These are phyloP conservation scores for Salix suchowensis DNA, from an alignment of 345 rosid genomes.

Conservation along the genomic window DNA sequence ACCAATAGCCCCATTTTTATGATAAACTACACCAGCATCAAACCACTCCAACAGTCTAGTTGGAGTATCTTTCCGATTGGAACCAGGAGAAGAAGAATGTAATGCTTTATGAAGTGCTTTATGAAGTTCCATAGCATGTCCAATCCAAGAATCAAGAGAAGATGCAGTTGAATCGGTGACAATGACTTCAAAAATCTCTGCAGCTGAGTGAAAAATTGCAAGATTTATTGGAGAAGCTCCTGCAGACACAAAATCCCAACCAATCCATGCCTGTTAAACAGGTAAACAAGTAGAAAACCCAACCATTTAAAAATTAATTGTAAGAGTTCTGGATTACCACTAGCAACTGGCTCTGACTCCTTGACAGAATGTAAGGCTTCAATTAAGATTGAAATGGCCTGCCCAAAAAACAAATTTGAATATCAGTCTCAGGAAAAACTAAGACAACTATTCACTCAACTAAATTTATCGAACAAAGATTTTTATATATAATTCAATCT, in stretches of 20 bases:
- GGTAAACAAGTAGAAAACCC: slow-evolving; percentile 8
- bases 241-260: slow-evolving; percentile 36
- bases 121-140: slow-evolving; percentile 79
- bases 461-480: too few relatives aligned
- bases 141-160: slow-evolving; percentile 87
- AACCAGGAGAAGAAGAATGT: slow-evolving; percentile 85
- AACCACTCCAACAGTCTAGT: slow-evolving; percentile 87
- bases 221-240: slow-evolving; percentile 85
- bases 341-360: slow-evolving; percentile 66
- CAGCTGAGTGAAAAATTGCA: slow-evolving; percentile 94
- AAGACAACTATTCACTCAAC: neutral
- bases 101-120: slow-evolving; percentile 88
- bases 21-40: slow-evolving; percentile 90
- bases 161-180: slow-evolving; percentile 84
- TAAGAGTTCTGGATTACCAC: slow-evolving; percentile 39
- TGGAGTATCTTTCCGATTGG: slow-evolving; percentile 92
- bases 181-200: slow-evolving; percentile 90
- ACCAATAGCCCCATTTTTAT: slow-evolving; percentile 84
- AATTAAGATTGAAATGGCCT: slow-evolving; percentile 76
- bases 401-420: neutral
- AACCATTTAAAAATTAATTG: slow-evolving; percentile 6
- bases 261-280: slow-evolving; percentile 17
- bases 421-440: neutral
- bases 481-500: neutral
- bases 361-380: slow-evolving; percentile 80